These are phyloP conservation scores for Cercospora zeae-maydis DNA, from an alignment of 2,329 filamentous ascomycete species.

Conservation along the genomic window DNA sequence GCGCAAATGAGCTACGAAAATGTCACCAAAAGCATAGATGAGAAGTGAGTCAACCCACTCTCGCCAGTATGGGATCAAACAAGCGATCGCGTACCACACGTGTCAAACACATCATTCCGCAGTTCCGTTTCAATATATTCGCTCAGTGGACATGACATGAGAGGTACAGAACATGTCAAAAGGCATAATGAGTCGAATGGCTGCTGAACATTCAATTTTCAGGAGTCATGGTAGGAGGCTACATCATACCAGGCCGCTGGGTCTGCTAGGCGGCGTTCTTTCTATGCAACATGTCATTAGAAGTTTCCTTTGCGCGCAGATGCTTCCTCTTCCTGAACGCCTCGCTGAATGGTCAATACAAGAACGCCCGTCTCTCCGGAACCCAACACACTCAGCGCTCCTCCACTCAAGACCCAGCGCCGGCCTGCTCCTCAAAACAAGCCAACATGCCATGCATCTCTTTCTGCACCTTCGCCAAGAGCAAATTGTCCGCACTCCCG, in stretches of 20 bases:
- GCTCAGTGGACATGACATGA: neutral
- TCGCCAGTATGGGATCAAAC: slow-evolving; percentile 3
- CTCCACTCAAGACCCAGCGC: neutral
- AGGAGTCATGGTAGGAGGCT: neutral
- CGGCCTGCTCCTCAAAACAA: slow-evolving; percentile 36
- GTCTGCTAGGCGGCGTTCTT: neutral
- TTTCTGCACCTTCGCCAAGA: slow-evolving; percentile 72
- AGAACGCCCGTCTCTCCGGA: neutral
- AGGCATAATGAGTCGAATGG: too few species aligned
- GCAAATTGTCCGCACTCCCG: slow-evolving; percentile 46
- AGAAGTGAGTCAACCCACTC: neutral
- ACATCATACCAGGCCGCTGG: neutral
- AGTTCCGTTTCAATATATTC: neutral
- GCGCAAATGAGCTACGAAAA: neutral
- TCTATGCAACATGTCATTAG: neutral
- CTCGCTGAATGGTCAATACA: slow-evolving; percentile 1
- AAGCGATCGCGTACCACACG: slow-evolving; percentile 1
- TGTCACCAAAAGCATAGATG: neutral
- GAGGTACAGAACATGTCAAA: neutral
- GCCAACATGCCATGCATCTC: slow-evolving; percentile 59
- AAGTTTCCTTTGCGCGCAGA: neutral
- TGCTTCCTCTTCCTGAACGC: slow-evolving; percentile 1
- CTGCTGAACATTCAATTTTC: neutral
- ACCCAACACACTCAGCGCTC: neutral
- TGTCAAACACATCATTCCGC: neutral